Conservation (phyloP, 805 yeast species). For the Candida parachauliodes region DNA sequence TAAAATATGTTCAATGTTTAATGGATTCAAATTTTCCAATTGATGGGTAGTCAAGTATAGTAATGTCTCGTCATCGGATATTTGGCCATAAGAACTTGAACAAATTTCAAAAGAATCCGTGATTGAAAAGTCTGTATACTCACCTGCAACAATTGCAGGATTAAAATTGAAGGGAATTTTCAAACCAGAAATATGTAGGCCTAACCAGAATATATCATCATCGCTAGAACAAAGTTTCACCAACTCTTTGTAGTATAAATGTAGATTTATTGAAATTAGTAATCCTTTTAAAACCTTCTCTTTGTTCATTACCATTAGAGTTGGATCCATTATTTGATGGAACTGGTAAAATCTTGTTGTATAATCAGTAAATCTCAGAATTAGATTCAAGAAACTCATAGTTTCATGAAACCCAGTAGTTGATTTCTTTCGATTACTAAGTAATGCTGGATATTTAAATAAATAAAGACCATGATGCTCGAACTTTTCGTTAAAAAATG, state of each 20-base stretch:
- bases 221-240: constrained; percentile 17
- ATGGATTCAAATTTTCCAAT: constrained; percentile 26
- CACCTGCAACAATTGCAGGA: constrained; percentile 27
- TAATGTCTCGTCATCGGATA: constrained; percentile 20
- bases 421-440: constrained; percentile 15
- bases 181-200: constrained; percentile 29
- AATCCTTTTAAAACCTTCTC: constrained; percentile 23
- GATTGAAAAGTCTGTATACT: constrained; percentile 23
- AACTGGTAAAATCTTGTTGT: constrained; percentile 20
- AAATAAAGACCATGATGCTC: constrained; percentile 21
- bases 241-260: constrained; percentile 16
- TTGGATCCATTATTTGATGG: constrained; percentile 24
- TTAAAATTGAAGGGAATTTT: constrained; percentile 21
- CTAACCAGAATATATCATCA: constrained; percentile 32
- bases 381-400: constrained; percentile 22
- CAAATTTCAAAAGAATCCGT: constrained; percentile 29
- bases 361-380: constrained; percentile 10
- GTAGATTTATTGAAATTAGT: constrained; percentile 23
- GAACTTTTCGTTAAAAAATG: constrained; percentile 19
- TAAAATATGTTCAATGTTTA: constrained; percentile 20
- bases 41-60: constrained; percentile 33
- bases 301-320: constrained; percentile 26
- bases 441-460: constrained; percentile 25
- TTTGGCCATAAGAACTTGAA: constrained; percentile 37
- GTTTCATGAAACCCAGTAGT: constrained; percentile 29